Percentiles rank a stretch among this genome's conserved stretches.
These are phyloP conservation scores for Trametes sp. DNA, from an alignment of 1,284 basidiomycete genomes.

Conservation along the genomic window DNA sequence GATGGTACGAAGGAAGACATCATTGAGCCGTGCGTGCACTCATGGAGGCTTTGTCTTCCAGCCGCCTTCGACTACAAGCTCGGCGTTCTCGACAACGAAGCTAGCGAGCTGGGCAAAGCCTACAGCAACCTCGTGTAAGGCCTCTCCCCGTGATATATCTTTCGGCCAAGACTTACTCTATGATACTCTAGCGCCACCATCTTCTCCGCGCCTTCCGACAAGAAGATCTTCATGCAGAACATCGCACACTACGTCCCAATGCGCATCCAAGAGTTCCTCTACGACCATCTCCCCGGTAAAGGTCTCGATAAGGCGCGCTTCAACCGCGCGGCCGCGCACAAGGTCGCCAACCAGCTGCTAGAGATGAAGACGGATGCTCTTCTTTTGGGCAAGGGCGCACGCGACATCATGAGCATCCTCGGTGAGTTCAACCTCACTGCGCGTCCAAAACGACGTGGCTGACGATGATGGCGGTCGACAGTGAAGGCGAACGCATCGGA, in stretches of 20 bases:
- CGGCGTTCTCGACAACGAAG: slow-evolving; percentile 37
- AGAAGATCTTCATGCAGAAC: slow-evolving; percentile 36
- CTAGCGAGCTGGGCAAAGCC: slow-evolving; percentile 39
- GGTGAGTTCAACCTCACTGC: slow-evolving; percentile 36
- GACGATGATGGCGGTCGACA: slow-evolving; percentile 35
- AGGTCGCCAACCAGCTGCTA: slow-evolving; percentile 52
- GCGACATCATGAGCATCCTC: slow-evolving; percentile 54
- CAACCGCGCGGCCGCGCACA: slow-evolving; percentile 47
- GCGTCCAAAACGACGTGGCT: not conserved
- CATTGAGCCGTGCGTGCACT: too few species aligned
- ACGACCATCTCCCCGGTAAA: slow-evolving; percentile 45
- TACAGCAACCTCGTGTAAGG: slow-evolving; percentile 45
- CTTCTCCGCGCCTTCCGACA: slow-evolving; percentile 34
- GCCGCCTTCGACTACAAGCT: slow-evolving; percentile 47
- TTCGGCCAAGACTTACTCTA: not conserved
- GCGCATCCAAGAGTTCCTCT: slow-evolving; percentile 46
- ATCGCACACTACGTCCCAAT: slow-evolving; percentile 38
- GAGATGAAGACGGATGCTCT: slow-evolving; percentile 48
- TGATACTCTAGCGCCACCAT: slow-evolving; percentile 33
- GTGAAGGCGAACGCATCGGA: slow-evolving; percentile 62
- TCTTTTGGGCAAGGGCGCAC: slow-evolving; percentile 38
- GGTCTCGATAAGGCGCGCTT: slow-evolving; percentile 47
- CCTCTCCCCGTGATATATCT: not conserved
- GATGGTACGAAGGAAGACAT: too few species aligned
- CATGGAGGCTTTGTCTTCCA: too few species aligned